Evolutionary conservation across 495 filamentous ascomycete species (phyloP), one percentile per base, ranked within the genome.

Genomic region (Pseudomonodictys pantanalensis): DNA sequence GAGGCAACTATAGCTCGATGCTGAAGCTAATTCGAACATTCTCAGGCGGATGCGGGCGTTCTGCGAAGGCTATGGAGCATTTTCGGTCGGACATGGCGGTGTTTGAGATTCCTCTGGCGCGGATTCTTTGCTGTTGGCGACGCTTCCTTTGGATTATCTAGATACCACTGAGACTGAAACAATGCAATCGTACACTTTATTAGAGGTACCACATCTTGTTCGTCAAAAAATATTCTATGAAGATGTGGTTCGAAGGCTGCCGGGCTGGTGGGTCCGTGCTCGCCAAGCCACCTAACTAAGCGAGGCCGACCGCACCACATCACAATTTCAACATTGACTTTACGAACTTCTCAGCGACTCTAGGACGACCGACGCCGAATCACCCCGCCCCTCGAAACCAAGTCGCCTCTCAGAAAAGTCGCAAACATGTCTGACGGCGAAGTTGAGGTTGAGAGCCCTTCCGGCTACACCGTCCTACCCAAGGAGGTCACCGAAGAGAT

Each of bases 401-500:
- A 57, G 49, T 58, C 58, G 58, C 26, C 56, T 35, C 50, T 57
- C 50, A 55, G n/a, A 12, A 46, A 33, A 64, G 57, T 52, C 54
- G 63, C 59, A 54, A 69, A 38, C 65, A 69, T 69, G 92, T 96
- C 92, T 86, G 92, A 97, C 77, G 92, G 86, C 79, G 92, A 96
- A 81, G 83, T 96, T 78, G 90, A 96, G 82, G 88, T 95, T 75
- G 89, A 89, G 72, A 84, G 79, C 80, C 78, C 81, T 64, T 77
- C 76, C 72, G 82, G 79, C 76, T 87, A 86, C 78, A 76, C 83
- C 67, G 85, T 93, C 73, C 88, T 99, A 69, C 93, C 93, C 75
- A 97, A 95, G 85, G 95, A 97, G 61, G 90, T 96, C 69, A 79
- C 82, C 65, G 81, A 85, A 63, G 90, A 96, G 79, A 85, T 93